Evolutionary conservation across 139 green algal genomes (phyloP), one percentile per base, ranked within the genome.

Genomic region (Microglena sp.): DNA sequence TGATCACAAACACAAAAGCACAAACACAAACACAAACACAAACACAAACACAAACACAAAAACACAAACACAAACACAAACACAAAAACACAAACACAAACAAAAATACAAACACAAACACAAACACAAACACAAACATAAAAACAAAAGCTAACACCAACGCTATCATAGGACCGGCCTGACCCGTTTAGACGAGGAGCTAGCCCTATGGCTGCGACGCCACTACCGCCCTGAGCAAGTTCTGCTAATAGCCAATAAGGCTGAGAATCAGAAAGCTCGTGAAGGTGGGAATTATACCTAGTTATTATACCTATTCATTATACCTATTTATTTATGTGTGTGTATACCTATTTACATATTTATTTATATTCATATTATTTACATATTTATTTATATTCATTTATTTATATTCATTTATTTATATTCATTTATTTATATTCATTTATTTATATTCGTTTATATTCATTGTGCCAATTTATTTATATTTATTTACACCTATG

Each of bases 181-280:
- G 79, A 75, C 0, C 55, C 55, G 21, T 69, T 96, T 32, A 93
- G 90, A 96, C 66, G 65, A 80, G 55, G 80, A 87, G 60, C 60
- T 95, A 33, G 81, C 83, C 0, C 21, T 45, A 7, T 96, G 90
- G 90, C 77, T 96, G 61, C 62, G 70, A 7, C 31, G 55, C 5
- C 61, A 74, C 34, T n/a, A 64, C 22, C 53, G 34, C 2, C 33
- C 34, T 2, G 46, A 77, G 0, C 46, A 45, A 2, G 69, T 96
- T 11, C 18, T 92, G 59, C 28, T 89, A 44, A 81, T 85, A 6
- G 84, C 81, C 22, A 96, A 96, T 83, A 96, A 96, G 77, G 89
- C 84, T 24, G 90, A 96, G 80, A 70, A 67, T 1, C 27, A 31
- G 15, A 30, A 11, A 32, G 74, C 74, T 22, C 45, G 29, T 31